Conservation (phyloP, 2,329 filamentous ascomycete genomes). For the Blumeria hordei region DNA sequence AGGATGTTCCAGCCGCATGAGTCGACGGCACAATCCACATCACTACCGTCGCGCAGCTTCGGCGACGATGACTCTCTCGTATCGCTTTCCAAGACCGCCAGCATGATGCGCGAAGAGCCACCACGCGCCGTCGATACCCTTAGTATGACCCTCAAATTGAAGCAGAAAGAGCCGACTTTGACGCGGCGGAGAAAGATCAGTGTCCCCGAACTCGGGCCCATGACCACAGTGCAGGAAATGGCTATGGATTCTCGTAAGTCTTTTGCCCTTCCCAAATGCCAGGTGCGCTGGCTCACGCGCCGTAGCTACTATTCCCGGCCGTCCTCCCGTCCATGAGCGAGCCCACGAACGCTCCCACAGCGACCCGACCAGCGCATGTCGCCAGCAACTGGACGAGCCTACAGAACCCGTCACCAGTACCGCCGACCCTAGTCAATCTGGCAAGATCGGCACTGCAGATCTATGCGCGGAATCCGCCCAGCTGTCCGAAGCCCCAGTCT, state of each 20-base stretch:
- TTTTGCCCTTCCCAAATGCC: neutral
- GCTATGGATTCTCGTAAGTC: conserved; percentile 46
- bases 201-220: conserved; percentile 38
- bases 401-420: neutral
- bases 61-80: conserved; percentile 15
- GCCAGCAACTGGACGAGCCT: neutral
- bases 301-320: conserved; percentile 40
- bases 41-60: conserved; percentile 22
- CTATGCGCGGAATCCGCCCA: too few species aligned
- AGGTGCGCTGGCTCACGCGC: conserved; percentile 1
- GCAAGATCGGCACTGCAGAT: neutral
- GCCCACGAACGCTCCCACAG: conserved; percentile 40
- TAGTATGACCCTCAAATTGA: conserved; percentile 22
- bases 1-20: conserved; percentile 32
- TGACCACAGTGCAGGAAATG: conserved; percentile 43
- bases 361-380: conserved; percentile 21
- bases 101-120: conserved; percentile 5
- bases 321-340: conserved; percentile 37
- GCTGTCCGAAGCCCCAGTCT: too few species aligned
- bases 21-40: conserved; percentile 17
- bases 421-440: neutral
- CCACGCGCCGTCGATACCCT: conserved; percentile 16
- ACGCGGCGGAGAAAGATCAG: conserved; percentile 36
- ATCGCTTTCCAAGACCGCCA: neutral
- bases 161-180: conserved; percentile 32